Conservation (phyloP, 345 rosid genomes). For the Populus alba region DNA sequence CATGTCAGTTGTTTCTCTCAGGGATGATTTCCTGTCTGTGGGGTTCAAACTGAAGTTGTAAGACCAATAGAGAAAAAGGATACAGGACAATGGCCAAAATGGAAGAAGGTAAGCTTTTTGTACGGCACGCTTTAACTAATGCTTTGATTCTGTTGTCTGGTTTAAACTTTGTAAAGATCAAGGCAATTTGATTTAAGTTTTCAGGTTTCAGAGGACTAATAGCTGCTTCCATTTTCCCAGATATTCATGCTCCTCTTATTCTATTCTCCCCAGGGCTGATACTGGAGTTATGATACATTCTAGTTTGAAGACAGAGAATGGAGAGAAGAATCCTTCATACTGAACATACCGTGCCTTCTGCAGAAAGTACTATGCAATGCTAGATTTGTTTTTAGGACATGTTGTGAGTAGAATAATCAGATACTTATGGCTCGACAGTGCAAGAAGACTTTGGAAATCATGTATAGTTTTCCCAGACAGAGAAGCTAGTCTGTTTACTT, state of each 20-base stretch:
- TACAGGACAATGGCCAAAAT: neutral
- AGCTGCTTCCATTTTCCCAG: neutral
- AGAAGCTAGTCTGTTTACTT: neutral
- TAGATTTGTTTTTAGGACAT: neutral
- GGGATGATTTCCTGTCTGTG: constrained; percentile 56
- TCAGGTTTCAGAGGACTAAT: too few species aligned
- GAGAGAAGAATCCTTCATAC: neutral
- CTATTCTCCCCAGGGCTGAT: neutral
- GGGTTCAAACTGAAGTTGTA: constrained; percentile 60
- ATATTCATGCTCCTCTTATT: neutral
- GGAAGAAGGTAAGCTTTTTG: neutral
- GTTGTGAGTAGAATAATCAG: neutral
- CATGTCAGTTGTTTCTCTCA: constrained; percentile 16
- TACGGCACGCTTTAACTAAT: too few species aligned
- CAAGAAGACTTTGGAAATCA: neutral
- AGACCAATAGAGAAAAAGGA: neutral
- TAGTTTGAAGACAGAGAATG: neutral
- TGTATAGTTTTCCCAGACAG: neutral
- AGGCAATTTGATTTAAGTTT: too few species aligned
- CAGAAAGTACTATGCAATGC: neutral
- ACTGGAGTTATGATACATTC: too few species aligned
- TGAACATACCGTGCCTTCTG: neutral
- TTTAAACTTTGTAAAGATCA: too few species aligned
- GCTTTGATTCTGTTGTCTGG: too few species aligned
- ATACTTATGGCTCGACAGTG: neutral